Base-by-base conservation (phyloP, 2,329 filamentous ascomycete genomes). In the Paracoccidioides brasiliensis region DNA sequence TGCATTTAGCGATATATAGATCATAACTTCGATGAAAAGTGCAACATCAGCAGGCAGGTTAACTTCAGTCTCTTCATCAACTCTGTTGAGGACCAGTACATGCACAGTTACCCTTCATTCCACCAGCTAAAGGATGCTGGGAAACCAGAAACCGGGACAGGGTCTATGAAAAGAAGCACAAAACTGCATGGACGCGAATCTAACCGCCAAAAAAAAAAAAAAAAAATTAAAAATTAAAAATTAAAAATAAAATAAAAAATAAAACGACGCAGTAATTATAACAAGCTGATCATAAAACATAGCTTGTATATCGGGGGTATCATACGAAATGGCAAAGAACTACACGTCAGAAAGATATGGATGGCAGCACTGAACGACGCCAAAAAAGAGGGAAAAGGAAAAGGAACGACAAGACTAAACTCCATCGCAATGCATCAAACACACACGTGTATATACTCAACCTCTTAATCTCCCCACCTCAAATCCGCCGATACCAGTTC, bases 401-500 rank as follows among this genome's bases (percentile, higher is more conserved):
- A 42, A 28, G n/a, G 5, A n/a, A 8, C 28, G n/a, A 4, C 7
- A 28, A 43, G n/a, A 28, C 22, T 9, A 50, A 50, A 38, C 33
- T 9, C 48, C 35, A 28, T 33, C 5, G 42, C 5, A n/a, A 6
- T 22, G 22, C 14, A 22, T 15, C n/a, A 44, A 44, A 12, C 14
- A 44, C 8, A 8, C 15, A 8, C 4, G n/a, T 28, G 15, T 8
- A 44, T 22, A 22, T 44, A 44, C 22, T 6, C 3, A 8, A 5
- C 22, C 14, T 15, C 42, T 22, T 22, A 22, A 22, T 22, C 22
- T 1, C 22, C 6, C 10, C n/a, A 9, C 37, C 35, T 52, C 12
- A 52, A n/a, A 52, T 15, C 10, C 49, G 49, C 4, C 46, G 53
- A 54, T 49, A 54, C 42, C 53, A 54, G 33, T 49, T 32, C 43